Conservation (phyloP, 2,329 filamentous ascomycete genomes). For the Colletotrichum falcatum region DNA sequence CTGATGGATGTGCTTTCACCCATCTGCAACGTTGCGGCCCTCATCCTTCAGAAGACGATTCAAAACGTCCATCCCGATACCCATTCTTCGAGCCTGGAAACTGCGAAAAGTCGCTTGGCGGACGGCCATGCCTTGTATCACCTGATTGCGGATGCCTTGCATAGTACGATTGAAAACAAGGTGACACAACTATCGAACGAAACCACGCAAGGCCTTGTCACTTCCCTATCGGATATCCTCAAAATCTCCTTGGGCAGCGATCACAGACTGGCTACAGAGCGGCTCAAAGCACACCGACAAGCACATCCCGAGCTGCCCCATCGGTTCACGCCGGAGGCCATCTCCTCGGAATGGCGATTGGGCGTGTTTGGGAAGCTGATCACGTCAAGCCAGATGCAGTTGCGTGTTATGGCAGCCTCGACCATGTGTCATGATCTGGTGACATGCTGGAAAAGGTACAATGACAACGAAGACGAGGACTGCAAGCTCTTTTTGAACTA, state of each 20-base stretch:
- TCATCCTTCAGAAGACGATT: conserved; percentile 49
- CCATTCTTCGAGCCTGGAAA: conserved; percentile 40
- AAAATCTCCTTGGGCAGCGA: conserved; percentile 54
- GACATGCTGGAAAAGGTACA: conserved; percentile 69
- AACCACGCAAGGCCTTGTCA: conserved; percentile 54
- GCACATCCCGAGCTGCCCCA: conserved; percentile 53
- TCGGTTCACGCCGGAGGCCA: conserved; percentile 59
- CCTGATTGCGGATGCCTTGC: conserved; percentile 56
- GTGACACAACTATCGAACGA: conserved; percentile 64
- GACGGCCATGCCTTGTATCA: conserved; percentile 59
- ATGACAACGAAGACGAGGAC: conserved; percentile 57
- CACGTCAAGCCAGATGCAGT: conserved; percentile 88
- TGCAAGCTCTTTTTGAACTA: conserved; percentile 68
- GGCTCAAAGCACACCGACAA: conserved; percentile 49
- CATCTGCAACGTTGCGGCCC: conserved; percentile 52
- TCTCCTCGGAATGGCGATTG: conserved; percentile 77
- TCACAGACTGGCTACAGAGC: conserved; percentile 51
- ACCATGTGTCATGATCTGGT: conserved; percentile 79
- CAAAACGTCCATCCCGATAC: conserved; percentile 41
- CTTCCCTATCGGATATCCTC: conserved; percentile 59
- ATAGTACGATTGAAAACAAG: conserved; percentile 65
- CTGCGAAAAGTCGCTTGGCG: conserved; percentile 51
- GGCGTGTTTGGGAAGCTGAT: conserved; percentile 77
- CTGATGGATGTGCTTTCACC: conserved; percentile 57
- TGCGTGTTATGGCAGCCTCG: conserved; percentile 84